Conservation (phyloP, 768 basidiomycete species). For the Dendrothele bispora region DNA sequence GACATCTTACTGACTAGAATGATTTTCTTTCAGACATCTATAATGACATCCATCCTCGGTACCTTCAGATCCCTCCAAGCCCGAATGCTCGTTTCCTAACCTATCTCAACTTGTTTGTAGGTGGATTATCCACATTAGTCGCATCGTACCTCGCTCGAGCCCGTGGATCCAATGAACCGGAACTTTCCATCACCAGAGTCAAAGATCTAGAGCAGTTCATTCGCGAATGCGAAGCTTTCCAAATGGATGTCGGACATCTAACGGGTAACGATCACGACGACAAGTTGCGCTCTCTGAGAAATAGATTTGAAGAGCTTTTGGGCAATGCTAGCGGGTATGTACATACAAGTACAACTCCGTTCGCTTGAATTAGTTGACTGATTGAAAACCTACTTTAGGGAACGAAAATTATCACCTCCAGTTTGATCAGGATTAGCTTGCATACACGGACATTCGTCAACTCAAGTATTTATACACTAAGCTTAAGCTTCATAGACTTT, state of each 20-base stretch:
- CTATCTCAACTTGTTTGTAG: conserved; percentile 25
- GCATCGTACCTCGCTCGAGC: conserved; percentile 73
- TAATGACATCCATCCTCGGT: conserved; percentile 39
- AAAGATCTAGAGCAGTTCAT: conserved; percentile 69
- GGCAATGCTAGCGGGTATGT: conserved; percentile 39
- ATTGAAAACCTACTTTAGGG: too few species aligned
- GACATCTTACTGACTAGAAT: neutral
- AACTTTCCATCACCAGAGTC: conserved; percentile 52
- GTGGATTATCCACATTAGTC: conserved; percentile 65
- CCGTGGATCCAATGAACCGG: conserved; percentile 71
- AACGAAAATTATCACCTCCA: too few species aligned
- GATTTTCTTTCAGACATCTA: conserved; percentile 28
- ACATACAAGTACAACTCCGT: neutral
- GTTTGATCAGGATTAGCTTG: too few species aligned
- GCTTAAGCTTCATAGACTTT: too few species aligned
- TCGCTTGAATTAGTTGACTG: too few species aligned
- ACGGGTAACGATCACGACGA: conserved; percentile 34
- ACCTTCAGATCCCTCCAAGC: conserved; percentile 5
- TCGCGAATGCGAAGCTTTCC: conserved; percentile 58
- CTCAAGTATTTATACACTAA: too few species aligned
- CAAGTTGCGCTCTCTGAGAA: conserved; percentile 34
- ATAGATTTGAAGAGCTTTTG: conserved; percentile 47
- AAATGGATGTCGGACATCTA: conserved; percentile 54
- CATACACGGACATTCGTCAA: too few species aligned
- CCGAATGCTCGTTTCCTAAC: neutral